A percentile compares a stretch with the other conserved stretches of the same genome.
phyloP scores from a whole-genome alignment of 2,329 filamentous ascomycete species.

The Neofusicoccum sp. region DNA sequence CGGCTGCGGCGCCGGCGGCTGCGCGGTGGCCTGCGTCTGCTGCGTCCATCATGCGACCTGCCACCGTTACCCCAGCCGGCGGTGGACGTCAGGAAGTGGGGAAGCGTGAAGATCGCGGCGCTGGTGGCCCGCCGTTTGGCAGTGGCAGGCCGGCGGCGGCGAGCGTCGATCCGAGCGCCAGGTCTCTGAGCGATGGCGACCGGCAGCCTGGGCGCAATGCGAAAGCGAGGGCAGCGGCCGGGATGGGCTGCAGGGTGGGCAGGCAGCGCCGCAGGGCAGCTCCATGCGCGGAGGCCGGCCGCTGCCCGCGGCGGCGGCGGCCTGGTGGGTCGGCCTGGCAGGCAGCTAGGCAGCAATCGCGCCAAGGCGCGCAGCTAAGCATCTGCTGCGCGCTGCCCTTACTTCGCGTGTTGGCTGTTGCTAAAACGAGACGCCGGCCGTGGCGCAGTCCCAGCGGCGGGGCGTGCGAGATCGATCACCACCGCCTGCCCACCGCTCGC shows the following conservation, averaged over 20 bases:
- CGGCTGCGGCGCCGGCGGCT: neutral
- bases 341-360: conserved; percentile 15
- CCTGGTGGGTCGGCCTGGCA: neutral
- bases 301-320: neutral
- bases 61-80: conserved; percentile 9
- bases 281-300: neutral
- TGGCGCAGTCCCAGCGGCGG: conserved; percentile 11
- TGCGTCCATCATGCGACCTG: conserved; percentile 5
- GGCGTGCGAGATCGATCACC: conserved; percentile 13
- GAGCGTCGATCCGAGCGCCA: conserved; percentile 14
- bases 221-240: conserved; percentile 12
- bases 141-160: conserved; percentile 8
- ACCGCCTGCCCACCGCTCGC: neutral
- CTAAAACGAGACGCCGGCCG: conserved; percentile 17
- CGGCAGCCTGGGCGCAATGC: conserved; percentile 13
- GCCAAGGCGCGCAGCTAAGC: conserved; percentile 11
- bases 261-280: neutral
- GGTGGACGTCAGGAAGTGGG: conserved; percentile 6
- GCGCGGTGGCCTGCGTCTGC: neutral
- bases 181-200: conserved; percentile 10
- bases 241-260: neutral
- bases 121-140: conserved; percentile 15
- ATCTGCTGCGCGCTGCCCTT: conserved; percentile 3
- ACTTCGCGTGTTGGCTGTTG: conserved; percentile 10
- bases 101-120: conserved; percentile 13